phyloP scores from a whole-genome alignment of 2,329 filamentous ascomycete species.

The Aspergillus ochraceoroseus region DNA sequence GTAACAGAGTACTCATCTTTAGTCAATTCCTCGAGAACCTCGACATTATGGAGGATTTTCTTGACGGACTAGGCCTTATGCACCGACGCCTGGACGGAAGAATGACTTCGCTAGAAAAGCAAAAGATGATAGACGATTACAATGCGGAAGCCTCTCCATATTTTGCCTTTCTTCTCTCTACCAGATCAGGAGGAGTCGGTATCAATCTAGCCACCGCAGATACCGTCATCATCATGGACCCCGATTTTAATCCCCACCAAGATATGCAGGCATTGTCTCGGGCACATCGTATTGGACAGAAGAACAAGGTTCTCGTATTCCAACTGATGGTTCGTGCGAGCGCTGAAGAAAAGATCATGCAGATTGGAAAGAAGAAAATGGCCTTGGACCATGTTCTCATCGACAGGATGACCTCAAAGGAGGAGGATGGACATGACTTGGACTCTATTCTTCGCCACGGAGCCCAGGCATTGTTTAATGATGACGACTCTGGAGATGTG shows the following conservation, averaged over 20 bases:
- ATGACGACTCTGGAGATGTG: constrained; percentile 65
- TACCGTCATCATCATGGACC: constrained; percentile 95
- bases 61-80: constrained; percentile 66
- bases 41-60: constrained; percentile 86
- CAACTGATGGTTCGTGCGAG: constrained; percentile 86
- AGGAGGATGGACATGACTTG: constrained; percentile 71
- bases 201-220: constrained; percentile 97
- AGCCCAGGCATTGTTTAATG: constrained; percentile 77
- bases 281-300: constrained; percentile 93
- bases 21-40: constrained; percentile 89
- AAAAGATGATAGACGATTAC: constrained; percentile 88
- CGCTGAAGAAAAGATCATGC: constrained; percentile 92
- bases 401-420: constrained; percentile 81
- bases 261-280: constrained; percentile 93
- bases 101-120: constrained; percentile 77
- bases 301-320: constrained; percentile 91
- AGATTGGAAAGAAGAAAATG: constrained; percentile 93
- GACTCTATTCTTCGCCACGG: constrained; percentile 86
- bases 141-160: constrained; percentile 77
- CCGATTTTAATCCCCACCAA: constrained; percentile 96
- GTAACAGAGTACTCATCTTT: constrained; percentile 89
- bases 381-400: constrained; percentile 92
- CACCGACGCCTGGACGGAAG: constrained; percentile 83
- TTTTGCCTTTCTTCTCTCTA: constrained; percentile 90
- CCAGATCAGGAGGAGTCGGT: constrained; percentile 88